Evolutionary conservation across 495 filamentous ascomycete genomes (phyloP).

Genomic region (Hypoxylon lenormandii): DNA sequence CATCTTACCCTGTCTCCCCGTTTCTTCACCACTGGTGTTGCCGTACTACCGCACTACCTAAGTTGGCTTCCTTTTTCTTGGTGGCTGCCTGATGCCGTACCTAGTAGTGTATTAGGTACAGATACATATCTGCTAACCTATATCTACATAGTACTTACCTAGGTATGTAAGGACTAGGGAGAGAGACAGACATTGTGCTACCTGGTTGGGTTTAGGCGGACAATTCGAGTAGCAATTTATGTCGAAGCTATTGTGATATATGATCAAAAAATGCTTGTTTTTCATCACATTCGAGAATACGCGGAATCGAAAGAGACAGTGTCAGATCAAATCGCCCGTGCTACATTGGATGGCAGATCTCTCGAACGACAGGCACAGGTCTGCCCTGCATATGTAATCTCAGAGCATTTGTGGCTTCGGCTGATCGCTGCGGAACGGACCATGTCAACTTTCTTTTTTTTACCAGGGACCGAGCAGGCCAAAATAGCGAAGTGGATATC

Average conservation of each 20-base stretch:
- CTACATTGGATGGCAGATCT: conserved; percentile 18
- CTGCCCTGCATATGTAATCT: conserved; percentile 24
- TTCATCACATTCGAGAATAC: conserved; percentile 17
- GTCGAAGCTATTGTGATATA: not conserved
- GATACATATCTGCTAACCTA: not conserved
- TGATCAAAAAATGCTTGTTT: conserved; percentile 7
- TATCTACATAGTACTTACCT: not conserved
- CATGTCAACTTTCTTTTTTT: conserved; percentile 31
- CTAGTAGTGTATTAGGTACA: not conserved
- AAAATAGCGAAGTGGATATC: conserved; percentile 16
- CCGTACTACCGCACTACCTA: not conserved
- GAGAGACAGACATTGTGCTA: not conserved
- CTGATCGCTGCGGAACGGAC: conserved; percentile 44
- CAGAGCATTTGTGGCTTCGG: conserved; percentile 32
- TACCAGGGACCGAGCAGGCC: conserved; percentile 15
- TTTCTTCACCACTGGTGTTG: not conserved
- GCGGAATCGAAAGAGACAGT: conserved; percentile 17
- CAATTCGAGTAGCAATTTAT: not conserved
- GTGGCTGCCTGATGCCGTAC: conserved; percentile 6
- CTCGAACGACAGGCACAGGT: not conserved
- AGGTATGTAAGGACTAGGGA: not conserved
- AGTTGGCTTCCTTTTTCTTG: not conserved
- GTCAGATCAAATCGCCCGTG: conserved; percentile 12
- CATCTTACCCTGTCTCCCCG: not conserved
- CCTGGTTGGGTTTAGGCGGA: not conserved